Percentiles rank a stretch among this genome's conserved stretches.
Evolutionary conservation across 2,329 filamentous ascomycete species (phyloP).

Genomic region (Ciborinia camelliae): DNA sequence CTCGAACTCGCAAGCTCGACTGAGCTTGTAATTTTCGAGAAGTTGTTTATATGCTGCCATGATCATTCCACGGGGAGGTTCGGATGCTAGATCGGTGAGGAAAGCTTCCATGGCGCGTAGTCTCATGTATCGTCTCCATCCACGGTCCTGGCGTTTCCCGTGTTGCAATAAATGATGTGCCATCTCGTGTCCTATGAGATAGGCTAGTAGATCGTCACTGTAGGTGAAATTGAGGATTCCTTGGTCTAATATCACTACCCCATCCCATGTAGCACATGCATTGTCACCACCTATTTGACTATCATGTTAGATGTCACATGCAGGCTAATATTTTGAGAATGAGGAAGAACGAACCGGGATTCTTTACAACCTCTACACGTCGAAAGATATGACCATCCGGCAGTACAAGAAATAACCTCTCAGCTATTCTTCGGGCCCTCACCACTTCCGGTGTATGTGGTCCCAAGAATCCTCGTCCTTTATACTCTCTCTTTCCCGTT

Average conservation of each 20-base stretch:
- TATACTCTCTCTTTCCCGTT: neutral
- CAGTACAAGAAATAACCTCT: neutral
- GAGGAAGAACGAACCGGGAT: neutral
- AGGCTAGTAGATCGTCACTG: neutral
- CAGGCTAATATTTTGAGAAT: neutral
- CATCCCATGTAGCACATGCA: neutral
- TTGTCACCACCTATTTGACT: neutral
- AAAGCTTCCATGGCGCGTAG: too few relatives aligned
- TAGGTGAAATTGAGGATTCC: neutral
- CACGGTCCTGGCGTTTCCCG: too few relatives aligned
- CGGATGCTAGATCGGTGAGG: too few relatives aligned
- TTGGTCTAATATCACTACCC: neutral
- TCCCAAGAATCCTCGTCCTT: neutral
- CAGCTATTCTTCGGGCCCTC: neutral
- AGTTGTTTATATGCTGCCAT: too few relatives aligned
- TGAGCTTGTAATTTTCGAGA: neutral
- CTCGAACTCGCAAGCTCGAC: neutral
- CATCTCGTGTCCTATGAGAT: constrained; percentile 1
- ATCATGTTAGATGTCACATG: neutral
- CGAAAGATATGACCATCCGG: neutral
- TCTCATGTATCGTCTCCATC: too few relatives aligned
- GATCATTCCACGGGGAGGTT: too few relatives aligned
- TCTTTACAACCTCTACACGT: neutral
- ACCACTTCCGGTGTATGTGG: neutral
- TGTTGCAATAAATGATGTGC: constrained; percentile 1